Conservation (phyloP, 768 basidiomycete species). For the Trametes sanguinea region DNA sequence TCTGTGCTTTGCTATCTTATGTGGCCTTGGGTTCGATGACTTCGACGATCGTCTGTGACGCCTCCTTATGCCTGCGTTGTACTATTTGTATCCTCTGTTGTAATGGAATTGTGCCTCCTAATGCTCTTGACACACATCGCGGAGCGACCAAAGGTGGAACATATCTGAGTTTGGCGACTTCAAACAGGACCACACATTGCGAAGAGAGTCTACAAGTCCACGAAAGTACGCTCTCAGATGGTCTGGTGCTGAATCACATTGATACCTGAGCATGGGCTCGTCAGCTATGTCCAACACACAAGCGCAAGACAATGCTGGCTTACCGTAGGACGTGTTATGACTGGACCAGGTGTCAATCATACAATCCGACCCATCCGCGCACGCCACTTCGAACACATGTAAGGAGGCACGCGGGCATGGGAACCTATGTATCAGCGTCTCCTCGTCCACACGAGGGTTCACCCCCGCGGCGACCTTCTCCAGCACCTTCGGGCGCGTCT, state of each 20-base stretch:
- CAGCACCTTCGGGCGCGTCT: background rate
- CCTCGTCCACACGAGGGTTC: background rate
- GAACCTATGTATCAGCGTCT: slow-evolving; percentile 10
- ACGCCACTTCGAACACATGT: slow-evolving; percentile 19
- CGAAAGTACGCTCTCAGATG: background rate
- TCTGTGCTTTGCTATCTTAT: no score
- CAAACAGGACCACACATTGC: no score
- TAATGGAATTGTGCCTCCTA: no score
- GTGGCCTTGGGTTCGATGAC: no score
- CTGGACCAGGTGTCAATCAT: slow-evolving; percentile 17
- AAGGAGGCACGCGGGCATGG: slow-evolving; percentile 13
- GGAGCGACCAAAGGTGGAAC: no score
- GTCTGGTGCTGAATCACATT: slow-evolving; percentile 18
- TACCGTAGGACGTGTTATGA: slow-evolving; percentile 19
- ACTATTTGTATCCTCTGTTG: no score
- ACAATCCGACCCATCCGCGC: slow-evolving; percentile 11
- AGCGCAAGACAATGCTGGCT: background rate
- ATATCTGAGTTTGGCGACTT: no score
- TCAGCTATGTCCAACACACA: background rate
- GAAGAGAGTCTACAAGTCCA: background rate
- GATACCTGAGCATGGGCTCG: background rate
- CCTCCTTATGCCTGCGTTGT: no score
- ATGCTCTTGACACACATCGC: no score
- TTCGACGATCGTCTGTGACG: no score
- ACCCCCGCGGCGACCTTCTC: slow-evolving; percentile 3